Conservation (phyloP, 2,329 filamentous ascomycete genomes). For the Botryotinia globosa region DNA sequence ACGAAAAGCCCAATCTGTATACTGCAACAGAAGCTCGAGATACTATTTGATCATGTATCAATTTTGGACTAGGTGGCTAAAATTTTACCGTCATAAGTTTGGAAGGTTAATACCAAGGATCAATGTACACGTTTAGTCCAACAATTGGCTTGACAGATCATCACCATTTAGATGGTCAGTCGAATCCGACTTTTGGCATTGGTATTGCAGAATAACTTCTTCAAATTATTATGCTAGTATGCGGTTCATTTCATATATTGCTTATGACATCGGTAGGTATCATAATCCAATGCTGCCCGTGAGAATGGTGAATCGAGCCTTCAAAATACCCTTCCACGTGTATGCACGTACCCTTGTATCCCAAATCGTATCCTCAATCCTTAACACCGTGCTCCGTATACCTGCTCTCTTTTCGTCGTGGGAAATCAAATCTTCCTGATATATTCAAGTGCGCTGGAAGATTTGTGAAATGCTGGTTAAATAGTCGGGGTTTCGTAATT, state of each 20-base stretch:
- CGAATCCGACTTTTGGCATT: background rate
- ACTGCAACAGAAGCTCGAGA: background rate
- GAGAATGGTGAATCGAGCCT: background rate
- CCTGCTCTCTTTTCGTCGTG: slow-evolving; percentile 3
- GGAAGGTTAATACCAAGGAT: background rate
- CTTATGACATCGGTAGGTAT: background rate
- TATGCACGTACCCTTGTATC: slow-evolving; percentile 8
- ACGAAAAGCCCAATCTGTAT: background rate
- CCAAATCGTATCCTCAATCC: background rate
- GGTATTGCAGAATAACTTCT: background rate
- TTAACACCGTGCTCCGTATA: slow-evolving; percentile 20
- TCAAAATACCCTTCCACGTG: background rate
- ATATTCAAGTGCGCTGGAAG: slow-evolving; percentile 12
- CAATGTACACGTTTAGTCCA: background rate
- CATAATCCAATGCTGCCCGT: background rate
- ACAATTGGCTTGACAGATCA: background rate
- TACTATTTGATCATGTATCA: background rate
- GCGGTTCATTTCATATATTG: background rate
- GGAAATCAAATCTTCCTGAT: background rate
- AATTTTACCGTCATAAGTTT: background rate
- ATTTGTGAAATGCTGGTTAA: background rate
- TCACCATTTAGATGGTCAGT: background rate
- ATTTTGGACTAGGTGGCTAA: background rate
- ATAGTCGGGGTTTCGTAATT: slow-evolving; percentile 42
- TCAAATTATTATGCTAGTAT: background rate